phyloP scores from a whole-genome alignment of 2,329 filamentous ascomycete species.

The Emergomyces pasteurianus region DNA sequence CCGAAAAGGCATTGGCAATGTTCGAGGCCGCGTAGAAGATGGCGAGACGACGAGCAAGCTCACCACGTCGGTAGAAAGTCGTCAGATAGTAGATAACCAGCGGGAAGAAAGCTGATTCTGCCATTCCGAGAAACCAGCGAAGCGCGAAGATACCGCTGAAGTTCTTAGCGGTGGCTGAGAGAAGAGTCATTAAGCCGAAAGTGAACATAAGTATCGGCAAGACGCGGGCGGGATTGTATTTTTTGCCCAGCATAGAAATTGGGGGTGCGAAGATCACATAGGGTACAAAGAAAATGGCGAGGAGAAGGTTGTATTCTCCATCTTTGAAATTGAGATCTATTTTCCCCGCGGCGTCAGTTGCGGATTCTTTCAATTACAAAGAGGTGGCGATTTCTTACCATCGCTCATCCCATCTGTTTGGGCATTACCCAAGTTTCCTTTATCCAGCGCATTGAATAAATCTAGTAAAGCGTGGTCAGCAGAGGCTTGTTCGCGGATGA shows the following conservation, averaged over 20 bases:
- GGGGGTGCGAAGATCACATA: constrained; percentile 60
- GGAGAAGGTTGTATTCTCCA: constrained; percentile 56
- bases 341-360: background rate
- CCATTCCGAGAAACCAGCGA: constrained; percentile 58
- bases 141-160: constrained; percentile 56
- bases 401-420: constrained; percentile 41
- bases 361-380: background rate
- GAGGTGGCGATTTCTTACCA: constrained; percentile 15
- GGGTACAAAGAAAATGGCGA: constrained; percentile 63
- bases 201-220: constrained; percentile 56
- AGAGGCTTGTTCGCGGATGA: background rate
- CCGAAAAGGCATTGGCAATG: constrained; percentile 57
- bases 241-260: constrained; percentile 55
- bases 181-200: constrained; percentile 54
- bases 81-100: constrained; percentile 54
- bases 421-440: constrained; percentile 44
- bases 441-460: constrained; percentile 43
- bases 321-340: constrained; percentile 44
- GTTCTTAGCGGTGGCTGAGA: constrained; percentile 44
- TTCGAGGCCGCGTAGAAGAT: constrained; percentile 66
- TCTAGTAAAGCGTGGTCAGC: constrained; percentile 24
- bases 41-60: constrained; percentile 57
- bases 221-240: constrained; percentile 51
- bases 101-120: constrained; percentile 58
- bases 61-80: constrained; percentile 58